Conservation (phyloP, 495 filamentous ascomycete genomes). For the Penicillium atrosanguineum region DNA sequence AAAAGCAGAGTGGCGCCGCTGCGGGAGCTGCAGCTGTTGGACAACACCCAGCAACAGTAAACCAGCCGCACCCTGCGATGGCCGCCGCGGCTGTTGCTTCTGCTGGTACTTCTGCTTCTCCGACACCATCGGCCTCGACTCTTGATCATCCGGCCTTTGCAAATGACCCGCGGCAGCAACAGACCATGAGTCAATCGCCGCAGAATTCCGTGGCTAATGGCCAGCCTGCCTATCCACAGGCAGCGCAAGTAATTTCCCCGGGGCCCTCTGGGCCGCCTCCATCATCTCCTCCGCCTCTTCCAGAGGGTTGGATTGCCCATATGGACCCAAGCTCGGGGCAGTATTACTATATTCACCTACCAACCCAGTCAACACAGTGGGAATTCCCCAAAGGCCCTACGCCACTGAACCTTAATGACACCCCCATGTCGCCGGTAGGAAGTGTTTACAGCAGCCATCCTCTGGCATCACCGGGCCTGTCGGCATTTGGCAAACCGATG, state of each 20-base stretch:
- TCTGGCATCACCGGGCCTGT: conserved; percentile 68
- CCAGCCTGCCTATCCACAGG: conserved; percentile 34
- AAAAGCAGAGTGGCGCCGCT: conserved; percentile 56
- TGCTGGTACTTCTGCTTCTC: conserved; percentile 14
- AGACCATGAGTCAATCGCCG: conserved; percentile 39
- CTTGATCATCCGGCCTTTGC: conserved; percentile 83
- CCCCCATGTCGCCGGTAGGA: conserved; percentile 74
- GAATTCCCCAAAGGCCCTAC: conserved; percentile 94
- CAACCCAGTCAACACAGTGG: conserved; percentile 96
- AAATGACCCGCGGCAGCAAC: conserved; percentile 63
- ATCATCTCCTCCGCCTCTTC: conserved; percentile 83
- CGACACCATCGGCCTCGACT: conserved; percentile 41
- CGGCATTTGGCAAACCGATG: conserved; percentile 68
- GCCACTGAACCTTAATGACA: conserved; percentile 72
- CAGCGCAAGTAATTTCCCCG: conserved; percentile 35
- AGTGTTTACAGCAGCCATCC: conserved; percentile 76
- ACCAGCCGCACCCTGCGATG: conserved; percentile 29
- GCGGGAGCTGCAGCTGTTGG: conserved; percentile 21
- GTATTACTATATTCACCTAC: conserved; percentile 98
- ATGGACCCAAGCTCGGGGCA: conserved; percentile 92
- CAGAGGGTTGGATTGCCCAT: conserved; percentile 98
- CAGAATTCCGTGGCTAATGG: conserved; percentile 37
- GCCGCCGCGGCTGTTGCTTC: conserved; percentile 4
- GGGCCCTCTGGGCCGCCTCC: conserved; percentile 60
- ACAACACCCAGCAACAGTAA: conserved; percentile 24